Evolutionary conservation across 2,329 filamentous ascomycete species (phyloP).

Genomic region (Amauroascus verrucosus): DNA sequence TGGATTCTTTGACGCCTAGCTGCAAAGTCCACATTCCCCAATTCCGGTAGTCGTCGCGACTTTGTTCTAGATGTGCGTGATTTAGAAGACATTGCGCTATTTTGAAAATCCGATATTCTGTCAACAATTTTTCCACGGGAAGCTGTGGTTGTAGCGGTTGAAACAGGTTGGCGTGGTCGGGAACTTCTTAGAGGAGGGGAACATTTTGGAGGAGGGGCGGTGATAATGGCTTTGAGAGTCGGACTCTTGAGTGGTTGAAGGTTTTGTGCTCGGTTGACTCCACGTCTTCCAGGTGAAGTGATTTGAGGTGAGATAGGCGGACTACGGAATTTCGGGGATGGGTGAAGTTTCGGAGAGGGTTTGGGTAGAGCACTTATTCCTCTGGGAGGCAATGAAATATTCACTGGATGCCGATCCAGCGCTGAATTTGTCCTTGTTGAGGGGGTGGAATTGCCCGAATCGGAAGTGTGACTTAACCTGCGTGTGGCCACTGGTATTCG

Average conservation of each 20-base stretch:
- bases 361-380: constrained; percentile 35
- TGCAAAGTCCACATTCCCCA: constrained; percentile 75
- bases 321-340: constrained; percentile 7
- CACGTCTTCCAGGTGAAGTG: constrained; percentile 29
- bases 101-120: constrained; percentile 40
- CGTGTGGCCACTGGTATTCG: constrained; percentile 38
- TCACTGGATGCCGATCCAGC: constrained; percentile 22
- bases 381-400: constrained; percentile 30
- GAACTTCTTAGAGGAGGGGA: constrained; percentile 68
- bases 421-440: constrained; percentile 28
- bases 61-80: constrained; percentile 28
- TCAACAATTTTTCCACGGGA: constrained; percentile 58
- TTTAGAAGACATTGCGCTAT: constrained; percentile 22
- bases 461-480: constrained; percentile 32
- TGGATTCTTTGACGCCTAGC: constrained; percentile 72
- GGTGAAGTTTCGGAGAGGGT: constrained; percentile 16
- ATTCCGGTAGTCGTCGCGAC: constrained; percentile 43
- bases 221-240: constrained; percentile 63
- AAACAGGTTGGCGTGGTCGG: constrained; percentile 67
- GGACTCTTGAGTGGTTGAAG: constrained; percentile 42
- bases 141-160: constrained; percentile 59
- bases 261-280: constrained; percentile 26
- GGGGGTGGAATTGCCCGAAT: constrained; percentile 32
- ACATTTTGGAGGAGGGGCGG: constrained; percentile 57
- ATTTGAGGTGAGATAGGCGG: constrained; percentile 14